These are phyloP conservation scores for Halenospora varia DNA, from an alignment of 495 filamentous ascomycete species.

Conservation along the genomic window DNA sequence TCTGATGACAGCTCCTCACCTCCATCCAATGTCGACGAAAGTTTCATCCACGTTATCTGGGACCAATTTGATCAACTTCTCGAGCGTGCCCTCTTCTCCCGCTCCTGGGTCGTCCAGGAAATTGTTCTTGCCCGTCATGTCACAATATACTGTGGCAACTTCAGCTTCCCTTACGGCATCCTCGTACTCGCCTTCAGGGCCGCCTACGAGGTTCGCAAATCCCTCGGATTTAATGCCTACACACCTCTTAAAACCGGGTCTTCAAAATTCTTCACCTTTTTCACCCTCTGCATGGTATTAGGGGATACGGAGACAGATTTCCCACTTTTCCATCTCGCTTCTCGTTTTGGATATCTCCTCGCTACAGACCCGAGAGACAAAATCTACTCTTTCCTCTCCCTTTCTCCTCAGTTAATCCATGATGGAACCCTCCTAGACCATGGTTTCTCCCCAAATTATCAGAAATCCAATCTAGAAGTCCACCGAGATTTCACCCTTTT, in stretches of 20 bases:
- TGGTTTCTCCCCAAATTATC: too few relatives aligned
- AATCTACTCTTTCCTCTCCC: neutral
- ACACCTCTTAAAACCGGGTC: neutral
- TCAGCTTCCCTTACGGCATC: neutral
- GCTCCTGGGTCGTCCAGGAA: slow-evolving; percentile 4
- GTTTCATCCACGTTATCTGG: neutral
- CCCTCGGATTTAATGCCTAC: neutral
- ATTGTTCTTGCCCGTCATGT: neutral
- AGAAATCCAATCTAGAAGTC: too few relatives aligned
- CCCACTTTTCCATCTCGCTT: neutral
- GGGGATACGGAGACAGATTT: neutral
- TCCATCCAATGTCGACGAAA: neutral
- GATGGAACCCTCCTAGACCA: too few relatives aligned
- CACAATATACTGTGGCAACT: neutral
- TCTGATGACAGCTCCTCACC: too few relatives aligned
- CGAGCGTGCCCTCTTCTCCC: neutral
- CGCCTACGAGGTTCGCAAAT: neutral
- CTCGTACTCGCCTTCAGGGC: neutral
- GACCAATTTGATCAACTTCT: too few relatives aligned
- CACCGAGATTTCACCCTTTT: too few relatives aligned
- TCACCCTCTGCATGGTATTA: neutral
- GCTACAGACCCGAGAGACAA: neutral
- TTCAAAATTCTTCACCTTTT: neutral
- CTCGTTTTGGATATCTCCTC: neutral
- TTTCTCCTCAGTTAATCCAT: too few relatives aligned